Evolutionary conservation across 345 rosid species (phyloP).

Genomic region (Aethionema arabicum): DNA sequence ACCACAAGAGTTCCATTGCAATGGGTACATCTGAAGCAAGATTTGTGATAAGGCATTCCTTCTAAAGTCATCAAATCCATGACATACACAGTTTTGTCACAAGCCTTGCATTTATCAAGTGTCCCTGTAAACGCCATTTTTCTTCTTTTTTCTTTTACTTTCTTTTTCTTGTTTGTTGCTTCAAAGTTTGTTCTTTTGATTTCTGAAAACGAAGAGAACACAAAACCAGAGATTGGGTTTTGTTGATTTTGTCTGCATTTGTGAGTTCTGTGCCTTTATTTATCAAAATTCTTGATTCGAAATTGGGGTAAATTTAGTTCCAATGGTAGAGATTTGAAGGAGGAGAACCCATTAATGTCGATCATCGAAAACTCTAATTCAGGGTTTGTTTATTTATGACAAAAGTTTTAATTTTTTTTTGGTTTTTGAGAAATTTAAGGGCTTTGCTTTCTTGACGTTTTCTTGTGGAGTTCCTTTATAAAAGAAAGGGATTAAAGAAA

Average conservation of each 20-base stretch:
- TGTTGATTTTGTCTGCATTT: slow-evolving; percentile 13
- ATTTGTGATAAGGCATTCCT: slow-evolving; percentile 86
- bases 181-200: slow-evolving; percentile 13
- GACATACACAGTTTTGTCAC: slow-evolving; percentile 89
- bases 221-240: slow-evolving; percentile 14
- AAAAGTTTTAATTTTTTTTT: neutral
- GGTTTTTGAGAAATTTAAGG: slow-evolving; percentile 11
- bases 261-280: slow-evolving; percentile 13
- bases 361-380: slow-evolving; percentile 20
- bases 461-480: too few relatives aligned
- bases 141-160: neutral
- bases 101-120: slow-evolving; percentile 95
- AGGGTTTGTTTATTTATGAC: slow-evolving; percentile 21
- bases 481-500: too few relatives aligned
- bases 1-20: slow-evolving; percentile 95
- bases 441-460: slow-evolving; percentile 8
- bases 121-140: slow-evolving; percentile 91
- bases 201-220: slow-evolving; percentile 24
- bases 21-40: slow-evolving; percentile 89
- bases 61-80: slow-evolving; percentile 83
- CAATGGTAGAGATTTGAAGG: slow-evolving; percentile 32
- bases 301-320: slow-evolving; percentile 22
- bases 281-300: slow-evolving; percentile 16
- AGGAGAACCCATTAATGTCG: slow-evolving; percentile 21
- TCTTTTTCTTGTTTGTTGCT: neutral